A percentile compares a stretch with the other conserved stretches of the same genome.
phyloP scores from a whole-genome alignment of 192 early-diverging fungal genomes.

The Coemansia sp. region DNA sequence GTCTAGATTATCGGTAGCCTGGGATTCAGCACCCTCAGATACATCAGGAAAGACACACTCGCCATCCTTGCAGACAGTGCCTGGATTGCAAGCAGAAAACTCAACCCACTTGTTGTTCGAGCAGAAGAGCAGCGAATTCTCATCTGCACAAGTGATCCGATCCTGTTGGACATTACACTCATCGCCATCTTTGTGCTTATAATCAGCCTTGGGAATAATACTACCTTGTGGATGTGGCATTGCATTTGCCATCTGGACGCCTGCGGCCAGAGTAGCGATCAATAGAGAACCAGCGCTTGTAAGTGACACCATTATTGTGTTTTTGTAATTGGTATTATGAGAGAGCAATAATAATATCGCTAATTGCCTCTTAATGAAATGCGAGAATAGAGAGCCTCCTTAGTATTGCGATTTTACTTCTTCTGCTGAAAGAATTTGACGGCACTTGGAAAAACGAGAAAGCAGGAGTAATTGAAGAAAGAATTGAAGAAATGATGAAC shows the following conservation, averaged over 20 bases:
- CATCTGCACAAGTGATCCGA: slow-evolving; percentile 26
- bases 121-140: slow-evolving; percentile 29
- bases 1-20: background rate
- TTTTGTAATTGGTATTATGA: background rate
- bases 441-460: background rate
- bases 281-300: slow-evolving; percentile 28
- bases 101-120: slow-evolving; percentile 31
- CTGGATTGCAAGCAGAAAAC: slow-evolving; percentile 26
- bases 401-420: background rate
- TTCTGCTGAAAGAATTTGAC: background rate
- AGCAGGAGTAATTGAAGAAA: background rate
- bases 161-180: slow-evolving; percentile 17
- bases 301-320: slow-evolving; percentile 29
- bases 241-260: slow-evolving; percentile 15
- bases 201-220: slow-evolving; percentile 9
- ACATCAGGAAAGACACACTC: slow-evolving; percentile 19
- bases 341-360: no score
- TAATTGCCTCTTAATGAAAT: background rate
- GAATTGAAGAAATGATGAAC: no score
- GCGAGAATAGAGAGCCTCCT: no score
- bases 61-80: slow-evolving; percentile 37
- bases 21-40: background rate
- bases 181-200: slow-evolving; percentile 11
- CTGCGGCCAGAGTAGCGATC: slow-evolving; percentile 13
- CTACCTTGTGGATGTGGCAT: slow-evolving; percentile 26